These are phyloP conservation scores for Wickerhamiella dianesei DNA, from an alignment of 805 yeast species.

Conservation along the genomic window DNA sequence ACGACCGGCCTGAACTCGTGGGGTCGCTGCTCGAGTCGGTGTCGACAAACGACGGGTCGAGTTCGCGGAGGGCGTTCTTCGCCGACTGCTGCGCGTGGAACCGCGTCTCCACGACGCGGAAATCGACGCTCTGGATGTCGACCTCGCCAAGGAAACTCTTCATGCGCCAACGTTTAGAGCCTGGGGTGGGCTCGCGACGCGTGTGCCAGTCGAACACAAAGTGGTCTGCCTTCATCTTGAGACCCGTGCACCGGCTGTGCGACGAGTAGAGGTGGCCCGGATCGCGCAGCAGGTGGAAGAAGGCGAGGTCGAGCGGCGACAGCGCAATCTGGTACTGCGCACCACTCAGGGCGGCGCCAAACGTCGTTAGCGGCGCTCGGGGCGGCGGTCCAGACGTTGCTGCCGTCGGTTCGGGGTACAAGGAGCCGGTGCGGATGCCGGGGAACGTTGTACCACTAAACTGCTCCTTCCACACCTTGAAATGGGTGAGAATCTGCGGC, in stretches of 20 bases:
- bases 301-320: constrained; percentile 61
- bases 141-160: constrained; percentile 56
- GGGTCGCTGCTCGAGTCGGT: constrained; percentile 13
- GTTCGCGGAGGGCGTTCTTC: neutral
- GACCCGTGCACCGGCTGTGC: constrained; percentile 44
- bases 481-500: constrained; percentile 53
- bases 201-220: constrained; percentile 59
- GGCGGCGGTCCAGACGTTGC: neutral
- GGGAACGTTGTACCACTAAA: constrained; percentile 68
- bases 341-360: constrained; percentile 43
- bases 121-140: constrained; percentile 53
- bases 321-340: constrained; percentile 67
- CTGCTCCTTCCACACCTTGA: constrained; percentile 74
- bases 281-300: constrained; percentile 33
- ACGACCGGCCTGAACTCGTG: neutral
- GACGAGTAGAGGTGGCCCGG: constrained; percentile 21
- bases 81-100: constrained; percentile 26
- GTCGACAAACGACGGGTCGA: constrained; percentile 7
- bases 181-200: constrained; percentile 29
- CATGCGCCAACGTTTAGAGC: constrained; percentile 34
- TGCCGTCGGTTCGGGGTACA: constrained; percentile 34
- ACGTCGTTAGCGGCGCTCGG: constrained; percentile 32
- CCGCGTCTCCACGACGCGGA: constrained; percentile 49
- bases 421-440: constrained; percentile 61
- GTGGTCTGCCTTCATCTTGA: constrained; percentile 45